Percentiles rank a stretch among this genome's conserved stretches.
Conservation (phyloP, 306 rosid genomes). For the Abrus precatorius region DNA sequence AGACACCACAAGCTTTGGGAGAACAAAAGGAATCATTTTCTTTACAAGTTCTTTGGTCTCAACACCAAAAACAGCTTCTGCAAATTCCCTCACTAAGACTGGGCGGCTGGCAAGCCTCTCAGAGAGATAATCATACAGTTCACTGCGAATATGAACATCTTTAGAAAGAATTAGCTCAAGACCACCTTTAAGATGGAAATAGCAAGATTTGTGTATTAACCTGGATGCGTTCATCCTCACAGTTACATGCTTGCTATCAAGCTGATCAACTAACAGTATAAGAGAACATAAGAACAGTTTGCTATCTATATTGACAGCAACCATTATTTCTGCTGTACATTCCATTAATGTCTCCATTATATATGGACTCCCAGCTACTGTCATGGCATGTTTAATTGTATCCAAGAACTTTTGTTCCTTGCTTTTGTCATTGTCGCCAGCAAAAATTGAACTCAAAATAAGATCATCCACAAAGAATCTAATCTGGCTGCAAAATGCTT, state of each 20-base stretch:
- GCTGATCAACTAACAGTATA: conserved; percentile 85
- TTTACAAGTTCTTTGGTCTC: conserved; percentile 76
- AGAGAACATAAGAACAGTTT: conserved; percentile 71
- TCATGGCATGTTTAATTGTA: conserved; percentile 66
- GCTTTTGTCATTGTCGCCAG: conserved; percentile 59
- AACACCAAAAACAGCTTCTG: conserved; percentile 88
- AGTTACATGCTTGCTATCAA: conserved; percentile 77
- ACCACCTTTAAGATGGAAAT: conserved; percentile 81
- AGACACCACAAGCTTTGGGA: conserved; percentile 90
- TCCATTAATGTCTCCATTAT: conserved; percentile 81
- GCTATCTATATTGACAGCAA: conserved; percentile 70
- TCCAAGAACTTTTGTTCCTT: conserved; percentile 73
- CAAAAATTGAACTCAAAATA: conserved; percentile 64
- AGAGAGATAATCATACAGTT: conserved; percentile 81
- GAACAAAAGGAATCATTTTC: conserved; percentile 90
- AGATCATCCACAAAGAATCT: conserved; percentile 71
- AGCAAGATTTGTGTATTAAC: conserved; percentile 78
- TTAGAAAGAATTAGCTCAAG: conserved; percentile 67
- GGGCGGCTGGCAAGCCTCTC: conserved; percentile 72
- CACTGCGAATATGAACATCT: conserved; percentile 76
- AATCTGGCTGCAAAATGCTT: conserved; percentile 87
- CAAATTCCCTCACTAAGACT: conserved; percentile 83
- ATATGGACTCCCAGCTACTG: conserved; percentile 63
- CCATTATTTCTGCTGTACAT: conserved; percentile 81
- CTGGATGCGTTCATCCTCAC: conserved; percentile 85